Percentiles rank a stretch among this genome's conserved stretches.
Evolutionary conservation across 352 stramenopile genomes (phyloP).

Genomic region (Labyrinthula sp.): DNA sequence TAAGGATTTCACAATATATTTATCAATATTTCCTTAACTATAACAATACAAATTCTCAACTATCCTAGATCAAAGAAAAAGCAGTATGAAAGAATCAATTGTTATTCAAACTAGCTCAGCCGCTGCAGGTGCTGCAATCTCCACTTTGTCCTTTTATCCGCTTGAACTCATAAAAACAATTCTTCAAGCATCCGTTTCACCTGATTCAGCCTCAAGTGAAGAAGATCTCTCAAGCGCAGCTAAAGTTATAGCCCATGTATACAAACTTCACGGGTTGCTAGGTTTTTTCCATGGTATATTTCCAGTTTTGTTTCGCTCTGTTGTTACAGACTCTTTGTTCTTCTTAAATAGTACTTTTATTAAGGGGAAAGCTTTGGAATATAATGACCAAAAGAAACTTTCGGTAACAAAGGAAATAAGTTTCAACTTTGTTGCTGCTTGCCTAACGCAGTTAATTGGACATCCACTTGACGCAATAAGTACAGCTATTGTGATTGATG

Average conservation of each 20-base stretch:
- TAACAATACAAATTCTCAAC: no score
- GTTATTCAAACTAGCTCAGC: conserved; percentile 2
- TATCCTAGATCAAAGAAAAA: no score
- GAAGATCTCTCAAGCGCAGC: no score
- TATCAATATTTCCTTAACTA: no score
- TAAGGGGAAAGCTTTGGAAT: conserved; percentile 1
- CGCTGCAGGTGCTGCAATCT: conserved; percentile 2
- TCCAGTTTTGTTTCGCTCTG: conserved; percentile 1
- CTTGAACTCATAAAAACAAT: conserved; percentile 5
- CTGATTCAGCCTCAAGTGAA: no score
- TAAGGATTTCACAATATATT: no score
- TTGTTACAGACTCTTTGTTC: conserved; percentile 9
- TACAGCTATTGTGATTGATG: conserved; percentile 10
- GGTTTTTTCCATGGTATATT: conserved; percentile 6
- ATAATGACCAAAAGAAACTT: not conserved
- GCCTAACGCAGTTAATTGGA: conserved; percentile 12
- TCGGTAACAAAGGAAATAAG: conserved; percentile 1
- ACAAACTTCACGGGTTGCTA: not conserved
- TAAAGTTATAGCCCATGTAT: no score
- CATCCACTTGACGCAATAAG: conserved; percentile 10
- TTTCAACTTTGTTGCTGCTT: conserved; percentile 5
- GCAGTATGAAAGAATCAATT: conserved; percentile 5
- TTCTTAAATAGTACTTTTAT: conserved; percentile 1
- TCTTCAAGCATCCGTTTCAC: conserved; percentile 1
- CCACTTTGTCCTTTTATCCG: conserved; percentile 11